Percentiles rank a stretch among this genome's conserved stretches.
Evolutionary conservation across 352 stramenopile genomes (phyloP).

Genomic region (Pythium chondricola): DNA sequence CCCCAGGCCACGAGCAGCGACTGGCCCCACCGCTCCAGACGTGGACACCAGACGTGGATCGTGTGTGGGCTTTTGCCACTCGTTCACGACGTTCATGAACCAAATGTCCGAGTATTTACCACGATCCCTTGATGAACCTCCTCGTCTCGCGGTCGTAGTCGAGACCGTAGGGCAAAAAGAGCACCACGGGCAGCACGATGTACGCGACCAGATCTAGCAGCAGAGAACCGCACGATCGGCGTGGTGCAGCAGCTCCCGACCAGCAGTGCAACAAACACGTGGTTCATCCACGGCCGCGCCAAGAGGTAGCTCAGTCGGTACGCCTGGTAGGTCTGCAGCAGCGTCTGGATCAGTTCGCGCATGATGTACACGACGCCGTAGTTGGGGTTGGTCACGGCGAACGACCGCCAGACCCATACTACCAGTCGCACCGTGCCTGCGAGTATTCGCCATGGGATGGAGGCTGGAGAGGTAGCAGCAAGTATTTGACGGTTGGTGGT

Average conservation of each 20-base stretch:
- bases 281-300: constrained; percentile 8
- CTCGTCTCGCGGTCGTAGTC: background rate
- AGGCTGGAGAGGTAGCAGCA: too few relatives aligned
- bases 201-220: constrained; percentile 6
- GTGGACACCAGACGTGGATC: background rate
- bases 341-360: constrained; percentile 11
- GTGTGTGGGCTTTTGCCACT: constrained; percentile 20
- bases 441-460: background rate
- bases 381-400: background rate
- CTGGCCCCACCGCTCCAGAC: background rate
- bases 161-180: constrained; percentile 8
- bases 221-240: constrained; percentile 2
- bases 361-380: background rate
- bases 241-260: constrained; percentile 5
- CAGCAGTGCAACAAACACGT: constrained; percentile 9
- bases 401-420: background rate
- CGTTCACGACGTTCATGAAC: constrained; percentile 12
- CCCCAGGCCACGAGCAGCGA: background rate
- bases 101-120: constrained; percentile 14
- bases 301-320: constrained; percentile 13
- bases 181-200: constrained; percentile 7
- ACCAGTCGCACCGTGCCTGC: background rate
- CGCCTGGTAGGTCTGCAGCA: constrained; percentile 12
- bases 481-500: too few relatives aligned
- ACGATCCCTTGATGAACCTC: constrained; percentile 2